Evolutionary conservation across 2,329 filamentous ascomycete species (phyloP).

Genomic region (Pseudogymnoascus sp.): DNA sequence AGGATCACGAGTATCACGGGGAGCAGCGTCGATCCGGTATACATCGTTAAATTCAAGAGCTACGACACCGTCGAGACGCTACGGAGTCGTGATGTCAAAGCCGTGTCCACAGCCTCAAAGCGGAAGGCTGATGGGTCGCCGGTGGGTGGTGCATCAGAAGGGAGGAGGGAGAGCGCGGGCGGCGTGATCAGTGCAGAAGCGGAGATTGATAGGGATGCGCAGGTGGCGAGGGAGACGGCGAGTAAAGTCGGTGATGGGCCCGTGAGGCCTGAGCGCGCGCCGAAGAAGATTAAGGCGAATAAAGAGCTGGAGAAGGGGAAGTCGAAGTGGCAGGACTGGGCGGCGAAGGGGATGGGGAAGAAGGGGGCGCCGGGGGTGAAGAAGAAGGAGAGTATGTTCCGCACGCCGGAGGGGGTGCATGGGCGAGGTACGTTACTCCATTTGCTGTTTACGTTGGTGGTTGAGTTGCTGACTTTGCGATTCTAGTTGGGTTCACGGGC

Average conservation of each 20-base stretch:
- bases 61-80: slow-evolving; percentile 81
- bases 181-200: slow-evolving; percentile 31
- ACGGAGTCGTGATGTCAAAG: slow-evolving; percentile 73
- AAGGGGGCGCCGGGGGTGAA: slow-evolving; percentile 35
- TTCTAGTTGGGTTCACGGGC: slow-evolving; percentile 84
- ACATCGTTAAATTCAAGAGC: slow-evolving; percentile 89
- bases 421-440: slow-evolving; percentile 61
- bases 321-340: slow-evolving; percentile 92
- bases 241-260: slow-evolving; percentile 54
- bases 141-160: slow-evolving; percentile 28
- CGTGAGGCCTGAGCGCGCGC: slow-evolving; percentile 55
- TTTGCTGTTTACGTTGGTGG: not conserved
- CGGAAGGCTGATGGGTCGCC: slow-evolving; percentile 76
- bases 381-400: slow-evolving; percentile 96
- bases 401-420: slow-evolving; percentile 77
- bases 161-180: slow-evolving; percentile 19
- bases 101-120: slow-evolving; percentile 64
- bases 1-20: slow-evolving; percentile 91
- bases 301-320: slow-evolving; percentile 87
- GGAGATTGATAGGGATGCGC: slow-evolving; percentile 57
- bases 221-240: slow-evolving; percentile 52
- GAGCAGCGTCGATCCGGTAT: slow-evolving; percentile 82
- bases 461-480: not conserved
- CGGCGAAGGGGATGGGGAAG: slow-evolving; percentile 63
- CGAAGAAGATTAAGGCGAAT: slow-evolving; percentile 84